Conservation (phyloP, 176 grass and related monocot species). For the Echinochloa phyllopogon region DNA sequence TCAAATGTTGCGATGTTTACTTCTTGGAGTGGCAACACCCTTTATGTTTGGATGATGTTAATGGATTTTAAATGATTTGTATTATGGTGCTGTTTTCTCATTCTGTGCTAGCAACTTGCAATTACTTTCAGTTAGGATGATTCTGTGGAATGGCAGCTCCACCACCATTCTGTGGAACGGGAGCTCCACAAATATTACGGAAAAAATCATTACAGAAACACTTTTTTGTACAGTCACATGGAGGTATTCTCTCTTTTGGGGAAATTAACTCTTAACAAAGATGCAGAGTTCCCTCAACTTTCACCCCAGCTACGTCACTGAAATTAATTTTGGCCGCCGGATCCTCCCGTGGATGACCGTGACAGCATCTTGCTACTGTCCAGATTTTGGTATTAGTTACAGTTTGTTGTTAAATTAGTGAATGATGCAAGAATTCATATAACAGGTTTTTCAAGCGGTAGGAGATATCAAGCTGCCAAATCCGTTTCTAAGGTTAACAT, state of each 20-base stretch:
- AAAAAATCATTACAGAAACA: neutral
- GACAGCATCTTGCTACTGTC: no score
- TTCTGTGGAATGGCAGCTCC: neutral
- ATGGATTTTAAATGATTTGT: conserved; percentile 2
- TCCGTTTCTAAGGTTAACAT: conserved; percentile 84
- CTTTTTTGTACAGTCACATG: neutral
- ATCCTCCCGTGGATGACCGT: no score
- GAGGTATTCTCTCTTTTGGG: neutral
- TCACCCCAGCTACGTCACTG: neutral
- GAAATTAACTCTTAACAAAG: conserved; percentile 11
- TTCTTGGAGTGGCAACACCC: neutral
- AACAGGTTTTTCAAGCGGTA: conserved; percentile 86
- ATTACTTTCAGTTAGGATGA: conserved; percentile 18
- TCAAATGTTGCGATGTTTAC: neutral
- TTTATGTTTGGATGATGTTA: conserved; percentile 40
- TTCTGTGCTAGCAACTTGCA: conserved; percentile 23
- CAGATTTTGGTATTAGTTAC: no score
- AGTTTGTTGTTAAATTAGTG: conserved; percentile 43
- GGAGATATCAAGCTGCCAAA: conserved; percentile 81
- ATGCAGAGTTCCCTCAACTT: conserved; percentile 16
- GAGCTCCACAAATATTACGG: conserved; percentile 11
- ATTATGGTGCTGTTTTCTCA: conserved; percentile 23
- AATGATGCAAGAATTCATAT: conserved; percentile 38
- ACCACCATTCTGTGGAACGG: conserved; percentile 18
- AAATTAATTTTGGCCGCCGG: no score